Conservation (phyloP, 371 early-diverging fungal genomes). For the Lichtheimia ornata region DNA sequence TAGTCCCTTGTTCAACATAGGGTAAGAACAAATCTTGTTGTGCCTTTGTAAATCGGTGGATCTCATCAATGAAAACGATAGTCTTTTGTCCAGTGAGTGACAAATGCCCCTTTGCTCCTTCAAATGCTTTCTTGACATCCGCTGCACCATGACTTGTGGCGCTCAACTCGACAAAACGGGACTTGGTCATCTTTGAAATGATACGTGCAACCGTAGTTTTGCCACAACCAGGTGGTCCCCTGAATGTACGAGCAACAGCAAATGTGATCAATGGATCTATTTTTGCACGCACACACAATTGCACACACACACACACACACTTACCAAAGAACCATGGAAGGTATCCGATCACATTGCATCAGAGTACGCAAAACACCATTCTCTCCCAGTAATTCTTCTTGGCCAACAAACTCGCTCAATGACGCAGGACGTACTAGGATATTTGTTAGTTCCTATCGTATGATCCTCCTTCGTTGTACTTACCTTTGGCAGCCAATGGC, state of each 20-base stretch:
- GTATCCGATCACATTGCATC: slow-evolving; percentile 66
- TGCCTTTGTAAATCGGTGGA: slow-evolving; percentile 86
- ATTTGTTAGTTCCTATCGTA: not conserved
- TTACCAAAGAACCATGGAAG: slow-evolving; percentile 61
- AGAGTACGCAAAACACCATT: slow-evolving; percentile 62
- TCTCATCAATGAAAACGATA: slow-evolving; percentile 85
- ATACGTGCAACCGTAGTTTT: slow-evolving; percentile 83
- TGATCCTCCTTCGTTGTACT: not conserved
- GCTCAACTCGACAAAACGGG: slow-evolving; percentile 71
- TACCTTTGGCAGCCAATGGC: slow-evolving; percentile 54
- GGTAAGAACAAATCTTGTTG: slow-evolving; percentile 90
- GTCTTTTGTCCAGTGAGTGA: slow-evolving; percentile 64
- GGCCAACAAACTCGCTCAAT: slow-evolving; percentile 74
- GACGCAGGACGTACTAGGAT: slow-evolving; percentile 61
- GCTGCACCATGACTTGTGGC: slow-evolving; percentile 71
- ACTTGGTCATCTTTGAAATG: slow-evolving; percentile 64
- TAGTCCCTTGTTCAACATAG: slow-evolving; percentile 77
- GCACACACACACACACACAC: not conserved
- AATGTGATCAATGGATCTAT: not conserved
- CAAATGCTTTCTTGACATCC: slow-evolving; percentile 71
- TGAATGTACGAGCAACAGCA: slow-evolving; percentile 38
- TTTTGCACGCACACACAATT: not conserved
- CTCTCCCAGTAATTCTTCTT: slow-evolving; percentile 68
- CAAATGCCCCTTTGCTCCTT: slow-evolving; percentile 66
- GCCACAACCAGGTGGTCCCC: slow-evolving; percentile 88